A percentile compares a stretch with the other conserved stretches of the same genome.
These are phyloP conservation scores for Biscogniauxia marginata DNA, from an alignment of 2,329 filamentous ascomycete genomes.

Conservation along the genomic window DNA sequence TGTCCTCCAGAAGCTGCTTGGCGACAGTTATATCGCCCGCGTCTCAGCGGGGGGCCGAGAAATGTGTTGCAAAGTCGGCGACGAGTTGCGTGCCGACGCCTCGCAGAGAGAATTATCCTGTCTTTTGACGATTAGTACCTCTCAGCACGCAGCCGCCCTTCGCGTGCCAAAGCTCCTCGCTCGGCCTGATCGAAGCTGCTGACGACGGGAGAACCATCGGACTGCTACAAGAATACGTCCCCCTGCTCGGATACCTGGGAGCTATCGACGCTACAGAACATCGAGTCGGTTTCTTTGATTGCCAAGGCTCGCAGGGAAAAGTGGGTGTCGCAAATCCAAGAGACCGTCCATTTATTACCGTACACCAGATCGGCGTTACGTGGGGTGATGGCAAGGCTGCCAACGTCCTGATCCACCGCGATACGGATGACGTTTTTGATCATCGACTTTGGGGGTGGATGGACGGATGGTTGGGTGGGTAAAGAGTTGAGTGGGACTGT, in stretches of 20 bases:
- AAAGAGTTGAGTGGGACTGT: constrained; percentile 35
- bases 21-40: constrained; percentile 15
- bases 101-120: constrained; percentile 14
- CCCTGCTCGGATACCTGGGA: constrained; percentile 9
- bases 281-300: constrained; percentile 13
- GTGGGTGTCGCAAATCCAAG: constrained; percentile 27
- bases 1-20: constrained; percentile 13
- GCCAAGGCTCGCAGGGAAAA: constrained; percentile 10
- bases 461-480: constrained; percentile 40
- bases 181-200: constrained; percentile 10
- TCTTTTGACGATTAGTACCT: constrained; percentile 14
- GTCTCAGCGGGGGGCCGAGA: constrained; percentile 13
- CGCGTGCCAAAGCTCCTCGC: constrained; percentile 19
- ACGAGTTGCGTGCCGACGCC: constrained; percentile 10
- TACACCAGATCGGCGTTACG: constrained; percentile 27
- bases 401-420: constrained; percentile 38
- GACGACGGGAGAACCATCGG: constrained; percentile 13
- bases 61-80: constrained; percentile 14
- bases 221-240: constrained; percentile 13
- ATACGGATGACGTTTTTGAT: constrained; percentile 37
- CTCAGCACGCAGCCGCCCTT: constrained; percentile 8
- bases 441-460: constrained; percentile 40
- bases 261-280: constrained; percentile 9
- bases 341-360: constrained; percentile 25
- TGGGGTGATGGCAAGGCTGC: constrained; percentile 34